phyloP scores from a whole-genome alignment of 129 eudicot genomes.

The Pulicaria dysenterica region DNA sequence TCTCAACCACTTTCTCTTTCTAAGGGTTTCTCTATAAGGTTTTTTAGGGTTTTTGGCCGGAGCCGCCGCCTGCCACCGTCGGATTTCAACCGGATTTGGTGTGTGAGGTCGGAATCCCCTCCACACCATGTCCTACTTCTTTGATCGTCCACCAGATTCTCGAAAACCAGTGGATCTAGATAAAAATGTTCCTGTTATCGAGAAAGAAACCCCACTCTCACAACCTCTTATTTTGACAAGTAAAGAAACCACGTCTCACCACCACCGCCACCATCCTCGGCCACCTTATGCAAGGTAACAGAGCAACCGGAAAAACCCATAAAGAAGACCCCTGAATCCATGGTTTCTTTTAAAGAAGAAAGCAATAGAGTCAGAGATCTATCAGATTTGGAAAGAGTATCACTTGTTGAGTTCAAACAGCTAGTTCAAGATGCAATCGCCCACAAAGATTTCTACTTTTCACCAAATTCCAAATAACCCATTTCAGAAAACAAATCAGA shows the following conservation, averaged over 20 bases:
- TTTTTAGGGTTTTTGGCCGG: too few relatives aligned
- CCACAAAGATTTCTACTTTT: slow-evolving; percentile 39
- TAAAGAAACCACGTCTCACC: slow-evolving; percentile 32
- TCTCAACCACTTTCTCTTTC: too few relatives aligned
- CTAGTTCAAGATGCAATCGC: slow-evolving; percentile 49
- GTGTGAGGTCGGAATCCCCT: too few relatives aligned
- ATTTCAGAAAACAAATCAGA: slow-evolving; percentile 31
- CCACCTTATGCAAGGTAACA: slow-evolving; percentile 21
- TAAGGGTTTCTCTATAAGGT: too few relatives aligned
- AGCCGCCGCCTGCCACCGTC: too few relatives aligned
- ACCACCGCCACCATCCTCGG: slow-evolving; percentile 4
- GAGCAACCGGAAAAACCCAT: slow-evolving; percentile 34
- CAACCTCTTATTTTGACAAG: slow-evolving; percentile 25
- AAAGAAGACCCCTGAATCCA: slow-evolving; percentile 34
- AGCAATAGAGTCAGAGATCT: slow-evolving; percentile 53
- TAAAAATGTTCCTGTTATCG: too few relatives aligned
- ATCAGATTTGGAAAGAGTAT: slow-evolving; percentile 39
- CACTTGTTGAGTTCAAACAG: slow-evolving; percentile 47
- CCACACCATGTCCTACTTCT: too few relatives aligned
- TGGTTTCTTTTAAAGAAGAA: slow-evolving; percentile 63
- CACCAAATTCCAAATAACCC: slow-evolving; percentile 30
- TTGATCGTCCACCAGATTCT: too few relatives aligned
- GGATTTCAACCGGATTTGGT: too few relatives aligned
- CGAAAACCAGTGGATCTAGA: too few relatives aligned
- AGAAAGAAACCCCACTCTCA: slow-evolving; percentile 34